Evolutionary conservation across 805 yeast genomes (phyloP), one percentile per base, ranked within the genome.

Genomic region (Lipomyces oligophaga): DNA sequence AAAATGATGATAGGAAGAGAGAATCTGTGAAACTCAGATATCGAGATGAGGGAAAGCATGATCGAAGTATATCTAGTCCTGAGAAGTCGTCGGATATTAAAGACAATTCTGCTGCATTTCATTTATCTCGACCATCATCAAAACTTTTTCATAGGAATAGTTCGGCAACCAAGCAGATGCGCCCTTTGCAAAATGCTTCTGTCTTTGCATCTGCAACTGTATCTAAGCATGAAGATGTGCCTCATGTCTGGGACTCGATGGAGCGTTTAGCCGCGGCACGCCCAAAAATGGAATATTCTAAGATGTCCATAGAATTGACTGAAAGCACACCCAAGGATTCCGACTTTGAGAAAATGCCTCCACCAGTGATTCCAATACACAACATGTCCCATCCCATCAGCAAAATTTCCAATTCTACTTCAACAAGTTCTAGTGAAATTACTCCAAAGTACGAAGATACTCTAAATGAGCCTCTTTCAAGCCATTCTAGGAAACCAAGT

Each of bases 21-120:
- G 30, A 26, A 13, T 10, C 30, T 10, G 30, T 13, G 13, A 10
- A 8, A 10, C 13, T 26, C 11, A 13, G 32, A 11, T 25, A 37
- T 2, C 18, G 38, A 6, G 22, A 19, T 7, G 13, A 19, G 19
- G 24, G 20, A 16, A 28, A 34, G 8, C 25, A 22, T 32, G 36
- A 30, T 22, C 36, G 42, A 2, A 27, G 34, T 25, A 43, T 46
- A 11, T 45, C 55, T 15, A 49, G 54, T 42, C 52, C 52, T 15
- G 41, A 37, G 16, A 45, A 41, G 35, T 37, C 22, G 24, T 21
- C 25, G 33, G 49, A 45, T 5, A 36, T 45, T n/a, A 45, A 21
- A 26, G 28, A 38, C 33, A n/a, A n/a, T n/a, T n/a, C n/a, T n/a
- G n/a, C n/a, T n/a, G n/a, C n/a, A n/a, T n/a, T n/a, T n/a, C 43